Evolutionary conservation across 148 eudicot species (phyloP), one percentile per base, ranked within the genome.

Genomic region (Nepenthes mirabilis): DNA sequence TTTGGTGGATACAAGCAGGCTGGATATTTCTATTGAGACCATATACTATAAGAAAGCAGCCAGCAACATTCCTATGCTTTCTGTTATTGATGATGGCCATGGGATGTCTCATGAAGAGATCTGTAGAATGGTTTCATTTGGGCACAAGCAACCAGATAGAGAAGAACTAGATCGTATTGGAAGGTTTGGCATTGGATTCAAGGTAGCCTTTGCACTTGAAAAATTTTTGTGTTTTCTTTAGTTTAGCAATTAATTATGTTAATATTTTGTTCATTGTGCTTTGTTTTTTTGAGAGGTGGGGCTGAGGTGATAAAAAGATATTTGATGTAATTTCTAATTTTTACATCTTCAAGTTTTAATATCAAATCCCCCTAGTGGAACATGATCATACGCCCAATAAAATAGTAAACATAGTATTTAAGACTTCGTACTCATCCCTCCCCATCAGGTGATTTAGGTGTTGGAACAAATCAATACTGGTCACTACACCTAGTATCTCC

Each of bases 131-230:
- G 23, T 80, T 62, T 72, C 87, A 53, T 87, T 87, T 75, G 95
- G 95, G 40, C 95, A 80, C 74, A 72, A 69, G 62, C 78, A 74
- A 72, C 74, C 76, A 33, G 83, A 82, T 54, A 74, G 65, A 57
- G 80, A 74, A 68, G 77, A 82, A 67, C 60, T 67, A 13, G 61
- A 80, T 47, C 77, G 68, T 54, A 80, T 87, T 65, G 95, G 95
- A 60, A 82, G 79, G 74, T 87, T 79, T 80, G 95, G 95, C 43
- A 69, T 84, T 63, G 95, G 95, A 36, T 87, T 87, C 67, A 87
- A 84, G 90, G 95, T 87, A 69, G 43, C 10, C 14, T 49, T 49
- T 45, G 48, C 48, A 45, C 48, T 23, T 23, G 48, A 6, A 45
- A 45, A 0, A 11, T 45, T 2, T 49, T 12, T 49, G 52, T 49